A percentile compares a stretch with the other conserved stretches of the same genome.
phyloP scores from a whole-genome alignment of 306 rosid genomes.

The Carpinus fangiana region DNA sequence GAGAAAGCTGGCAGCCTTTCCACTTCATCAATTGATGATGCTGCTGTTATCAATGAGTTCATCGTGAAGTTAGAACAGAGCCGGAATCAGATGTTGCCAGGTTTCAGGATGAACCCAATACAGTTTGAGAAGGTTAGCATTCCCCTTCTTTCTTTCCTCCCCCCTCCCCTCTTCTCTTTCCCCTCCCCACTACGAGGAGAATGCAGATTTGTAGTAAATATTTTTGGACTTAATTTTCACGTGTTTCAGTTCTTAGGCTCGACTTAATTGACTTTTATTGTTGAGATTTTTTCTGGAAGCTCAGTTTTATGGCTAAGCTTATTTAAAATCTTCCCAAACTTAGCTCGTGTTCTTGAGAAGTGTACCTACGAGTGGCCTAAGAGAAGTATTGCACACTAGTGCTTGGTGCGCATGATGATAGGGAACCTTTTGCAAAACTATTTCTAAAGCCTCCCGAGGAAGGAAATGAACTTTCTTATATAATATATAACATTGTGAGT shows the following conservation, averaged over 20 bases:
- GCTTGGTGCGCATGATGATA: neutral
- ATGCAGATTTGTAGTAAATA: neutral
- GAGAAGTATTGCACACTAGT: neutral
- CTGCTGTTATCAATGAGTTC: conserved; percentile 73
- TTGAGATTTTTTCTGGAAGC: neutral
- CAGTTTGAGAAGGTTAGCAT: conserved; percentile 81
- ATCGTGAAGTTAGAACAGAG: conserved; percentile 63
- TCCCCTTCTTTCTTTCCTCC: neutral
- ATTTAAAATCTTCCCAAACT: neutral
- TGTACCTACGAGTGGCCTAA: neutral
- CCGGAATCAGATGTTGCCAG: conserved; percentile 51
- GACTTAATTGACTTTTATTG: neutral
- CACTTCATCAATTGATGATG: conserved; percentile 79
- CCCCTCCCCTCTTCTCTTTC: neutral
- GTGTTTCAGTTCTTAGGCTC: conserved; percentile 1
- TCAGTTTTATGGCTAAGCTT: neutral
- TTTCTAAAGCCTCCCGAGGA: neutral
- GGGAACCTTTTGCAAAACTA: neutral
- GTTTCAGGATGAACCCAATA: conserved; percentile 91
- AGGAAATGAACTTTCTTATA: neutral
- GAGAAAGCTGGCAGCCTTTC: conserved; percentile 81
- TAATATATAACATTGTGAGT: neutral
- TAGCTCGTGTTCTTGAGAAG: neutral
- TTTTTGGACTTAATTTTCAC: neutral
- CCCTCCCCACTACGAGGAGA: neutral